Percentiles rank a stretch among this genome's conserved stretches.
These are phyloP conservation scores for Coemansia sp. DNA, from an alignment of 192 early-diverging fungal species.

Conservation along the genomic window DNA sequence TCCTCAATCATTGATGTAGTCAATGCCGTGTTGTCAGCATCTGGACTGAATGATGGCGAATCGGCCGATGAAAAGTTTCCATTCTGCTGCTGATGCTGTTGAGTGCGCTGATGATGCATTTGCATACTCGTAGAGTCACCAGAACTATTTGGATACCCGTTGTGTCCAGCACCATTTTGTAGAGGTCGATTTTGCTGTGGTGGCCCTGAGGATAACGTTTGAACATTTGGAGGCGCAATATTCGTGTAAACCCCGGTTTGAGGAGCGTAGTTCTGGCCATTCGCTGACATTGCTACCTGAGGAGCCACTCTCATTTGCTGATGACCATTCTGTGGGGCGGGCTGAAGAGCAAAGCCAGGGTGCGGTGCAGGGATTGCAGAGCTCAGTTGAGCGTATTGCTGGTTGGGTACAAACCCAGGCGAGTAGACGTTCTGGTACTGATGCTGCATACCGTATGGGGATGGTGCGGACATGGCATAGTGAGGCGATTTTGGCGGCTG, in stretches of 20 bases:
- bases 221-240: background rate
- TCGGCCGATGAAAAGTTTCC: slow-evolving; percentile 5
- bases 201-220: background rate
- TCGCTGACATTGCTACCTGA: slow-evolving; percentile 1
- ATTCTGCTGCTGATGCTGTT: slow-evolving; percentile 15
- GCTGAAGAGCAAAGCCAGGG: slow-evolving; percentile 10
- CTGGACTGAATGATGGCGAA: slow-evolving; percentile 1
- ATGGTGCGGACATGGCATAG: background rate
- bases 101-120: slow-evolving; percentile 13
- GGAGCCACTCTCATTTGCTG: background rate
- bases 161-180: no score
- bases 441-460: slow-evolving; percentile 6
- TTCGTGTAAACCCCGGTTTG: background rate
- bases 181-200: background rate
- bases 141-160: no score
- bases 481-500: slow-evolving; percentile 6
- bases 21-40: slow-evolving; percentile 3
- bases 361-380: slow-evolving; percentile 40
- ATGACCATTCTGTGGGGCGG: slow-evolving; percentile 3
- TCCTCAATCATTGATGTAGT: slow-evolving; percentile 10
- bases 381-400: slow-evolving; percentile 4
- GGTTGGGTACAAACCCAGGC: slow-evolving; percentile 1
- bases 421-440: slow-evolving; percentile 13
- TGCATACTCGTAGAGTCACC: background rate
- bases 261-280: background rate